These are phyloP conservation scores for Cordyceps fumosorosea DNA, from an alignment of 2,329 filamentous ascomycete genomes.

Conservation along the genomic window DNA sequence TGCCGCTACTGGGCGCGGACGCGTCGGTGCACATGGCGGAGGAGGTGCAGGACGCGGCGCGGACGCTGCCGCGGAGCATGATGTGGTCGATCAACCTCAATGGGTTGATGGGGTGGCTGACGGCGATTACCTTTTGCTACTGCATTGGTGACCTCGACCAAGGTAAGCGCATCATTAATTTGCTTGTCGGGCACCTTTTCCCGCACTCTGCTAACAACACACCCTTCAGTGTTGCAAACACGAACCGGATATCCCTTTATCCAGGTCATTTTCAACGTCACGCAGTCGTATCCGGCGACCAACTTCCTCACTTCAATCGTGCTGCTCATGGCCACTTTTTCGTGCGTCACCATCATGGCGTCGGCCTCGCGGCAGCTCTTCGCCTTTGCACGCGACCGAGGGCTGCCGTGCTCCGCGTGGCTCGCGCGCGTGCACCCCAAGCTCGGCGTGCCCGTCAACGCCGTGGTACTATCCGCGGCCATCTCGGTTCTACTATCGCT, in stretches of 20 bases:
- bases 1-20: slow-evolving; percentile 27
- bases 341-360: slow-evolving; percentile 19
- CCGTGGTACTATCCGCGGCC: slow-evolving; percentile 40
- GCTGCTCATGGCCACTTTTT: slow-evolving; percentile 17
- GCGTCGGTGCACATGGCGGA: slow-evolving; percentile 19
- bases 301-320: slow-evolving; percentile 18
- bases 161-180: background rate
- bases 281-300: slow-evolving; percentile 15
- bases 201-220: background rate
- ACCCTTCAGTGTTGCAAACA: slow-evolving; percentile 7
- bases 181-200: background rate
- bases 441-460: slow-evolving; percentile 55
- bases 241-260: slow-evolving; percentile 21
- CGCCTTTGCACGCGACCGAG: slow-evolving; percentile 32
- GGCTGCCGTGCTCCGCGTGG: slow-evolving; percentile 45
- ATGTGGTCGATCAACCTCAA: slow-evolving; percentile 18
- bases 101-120: slow-evolving; percentile 35
- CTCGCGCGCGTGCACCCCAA: slow-evolving; percentile 52
- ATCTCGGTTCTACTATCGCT: slow-evolving; percentile 38
- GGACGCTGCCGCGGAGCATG: slow-evolving; percentile 15
- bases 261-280: slow-evolving; percentile 20
- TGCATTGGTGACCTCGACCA: slow-evolving; percentile 24
- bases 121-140: slow-evolving; percentile 30
- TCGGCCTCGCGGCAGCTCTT: slow-evolving; percentile 21
- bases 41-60: slow-evolving; percentile 15